phyloP scores from a whole-genome alignment of 768 basidiomycete species.

The Agaricus bisporus region DNA sequence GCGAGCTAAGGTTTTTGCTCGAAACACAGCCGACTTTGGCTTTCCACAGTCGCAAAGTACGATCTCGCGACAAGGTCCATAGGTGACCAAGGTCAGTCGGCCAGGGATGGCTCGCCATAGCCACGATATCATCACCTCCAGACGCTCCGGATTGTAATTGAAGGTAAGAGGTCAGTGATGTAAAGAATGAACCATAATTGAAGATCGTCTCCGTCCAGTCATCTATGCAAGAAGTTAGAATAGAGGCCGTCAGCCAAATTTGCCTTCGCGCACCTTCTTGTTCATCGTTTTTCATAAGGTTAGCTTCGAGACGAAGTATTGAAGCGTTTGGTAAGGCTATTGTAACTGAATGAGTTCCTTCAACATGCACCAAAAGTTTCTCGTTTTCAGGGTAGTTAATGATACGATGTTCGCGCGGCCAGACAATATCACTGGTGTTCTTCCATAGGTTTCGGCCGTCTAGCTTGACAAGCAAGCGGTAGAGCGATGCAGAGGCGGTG shows the following conservation, averaged over 20 bases:
- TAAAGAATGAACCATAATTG: constrained; percentile 62
- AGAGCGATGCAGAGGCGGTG: constrained; percentile 64
- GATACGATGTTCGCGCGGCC: constrained; percentile 65
- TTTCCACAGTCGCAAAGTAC: constrained; percentile 82
- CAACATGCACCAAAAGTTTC: constrained; percentile 51
- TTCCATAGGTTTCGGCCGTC: constrained; percentile 53
- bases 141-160: constrained; percentile 43
- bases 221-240: constrained; percentile 34
- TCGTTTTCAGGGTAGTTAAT: constrained; percentile 40
- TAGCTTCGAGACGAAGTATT: constrained; percentile 65
- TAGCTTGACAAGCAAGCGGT: constrained; percentile 63
- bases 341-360: constrained; percentile 62
- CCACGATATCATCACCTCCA: constrained; percentile 56
- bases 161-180: constrained; percentile 61
- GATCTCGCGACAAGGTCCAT: constrained; percentile 86
- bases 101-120: constrained; percentile 67
- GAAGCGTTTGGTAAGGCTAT: constrained; percentile 56
- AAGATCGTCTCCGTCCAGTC: constrained; percentile 65
- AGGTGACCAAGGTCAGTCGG: constrained; percentile 69
- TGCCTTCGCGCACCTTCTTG: constrained; percentile 46
- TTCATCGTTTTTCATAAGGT: constrained; percentile 45
- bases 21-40: constrained; percentile 68
- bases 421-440: constrained; percentile 44
- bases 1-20: constrained; percentile 43
- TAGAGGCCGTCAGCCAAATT: constrained; percentile 4